These are phyloP conservation scores for Arabidopsis lyrata DNA, from an alignment of 441 rosid genomes.

Conservation along the genomic window DNA sequence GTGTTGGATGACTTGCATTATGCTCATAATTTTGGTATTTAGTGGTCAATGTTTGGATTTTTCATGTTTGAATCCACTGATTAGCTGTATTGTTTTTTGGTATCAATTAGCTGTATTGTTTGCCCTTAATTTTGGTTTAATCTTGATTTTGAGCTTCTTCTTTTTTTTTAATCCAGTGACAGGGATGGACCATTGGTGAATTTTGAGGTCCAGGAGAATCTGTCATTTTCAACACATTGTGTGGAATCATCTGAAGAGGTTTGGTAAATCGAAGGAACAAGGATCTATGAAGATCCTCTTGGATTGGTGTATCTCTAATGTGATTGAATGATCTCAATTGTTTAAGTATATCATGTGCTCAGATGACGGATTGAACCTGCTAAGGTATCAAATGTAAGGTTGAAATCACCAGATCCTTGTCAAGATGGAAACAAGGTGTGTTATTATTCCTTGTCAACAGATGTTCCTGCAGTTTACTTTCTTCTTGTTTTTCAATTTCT, in stretches of 20 bases:
- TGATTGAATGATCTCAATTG: slow-evolving; percentile 19
- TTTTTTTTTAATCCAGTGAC: neutral
- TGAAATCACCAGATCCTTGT: slow-evolving; percentile 28
- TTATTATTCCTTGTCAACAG: neutral
- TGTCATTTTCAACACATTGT: slow-evolving; percentile 27
- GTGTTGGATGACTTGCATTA: slow-evolving; percentile 20
- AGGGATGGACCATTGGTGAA: slow-evolving; percentile 13
- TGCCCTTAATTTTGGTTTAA: slow-evolving; percentile 2
- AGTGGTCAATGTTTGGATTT: neutral
- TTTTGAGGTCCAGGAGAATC: slow-evolving; percentile 24
- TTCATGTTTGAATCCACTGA: neutral
- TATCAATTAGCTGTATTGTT: neutral
- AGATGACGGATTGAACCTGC: slow-evolving; percentile 8
- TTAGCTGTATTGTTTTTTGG: neutral
- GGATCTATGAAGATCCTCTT: slow-evolving; percentile 16
- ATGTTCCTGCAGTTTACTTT: neutral
- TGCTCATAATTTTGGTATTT: slow-evolving; percentile 18
- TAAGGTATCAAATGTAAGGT: slow-evolving; percentile 34
- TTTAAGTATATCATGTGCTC: slow-evolving; percentile 22
- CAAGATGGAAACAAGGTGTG: slow-evolving; percentile 44
- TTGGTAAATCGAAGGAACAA: neutral
- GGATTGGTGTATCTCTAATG: slow-evolving; percentile 15
- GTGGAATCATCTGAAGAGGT: slow-evolving; percentile 13
- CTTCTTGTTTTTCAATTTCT: neutral
- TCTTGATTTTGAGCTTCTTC: neutral